Evolutionary conservation across 225 moss, liverwort and hornwort species (phyloP), one percentile per base, ranked within the genome.

Genomic region (Ulota crispa): DNA sequence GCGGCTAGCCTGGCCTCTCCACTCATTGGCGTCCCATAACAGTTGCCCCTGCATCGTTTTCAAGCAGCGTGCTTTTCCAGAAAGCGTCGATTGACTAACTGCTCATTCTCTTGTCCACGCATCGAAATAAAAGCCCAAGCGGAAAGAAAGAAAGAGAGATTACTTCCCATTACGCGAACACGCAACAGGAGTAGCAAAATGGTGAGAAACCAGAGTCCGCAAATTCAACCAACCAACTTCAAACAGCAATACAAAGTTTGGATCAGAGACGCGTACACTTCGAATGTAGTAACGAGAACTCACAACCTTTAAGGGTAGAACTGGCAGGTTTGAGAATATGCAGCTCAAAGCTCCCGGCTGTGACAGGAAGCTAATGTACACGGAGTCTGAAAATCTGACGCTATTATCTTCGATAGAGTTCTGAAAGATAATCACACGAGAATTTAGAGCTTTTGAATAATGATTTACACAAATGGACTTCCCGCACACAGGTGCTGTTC

Each of bases 401-500:
- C n/a, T 28, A 18, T 37, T 68, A 24, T n/a, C 61, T 79, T 57
- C 11, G 15, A 80, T 24, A 76, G 27, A 80, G 4, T 10, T 78
- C 45, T 39, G 16, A 60, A 50, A 50, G 45, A 64, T n/a, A 24
- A 80, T 57, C 42, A 68, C 20, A 32, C 18, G 10, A 61, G 24
- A 13, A 43, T 21, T 79, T 37, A 37, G n/a, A 56, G n/a, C n/a
- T 1, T 64, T 43, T 7, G 23, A 28, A 39, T 64, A 6, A 6
- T 27, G 79, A 63, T 59, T 73, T 73, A 18, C 64, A 64, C n/a
- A 82, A n/a, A 27, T 70, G 27, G 45, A 64, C 10, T 79, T 79
- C 57, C 75, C 79, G 54, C 19, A 45, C n/a, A 32, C 4, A 2
- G 28, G 67, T 60, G 68, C 15, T 8, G 70, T 56, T 78, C 70